Base-by-base conservation (phyloP, 2,329 filamentous ascomycete species). In the Sarocladium kiliense region DNA sequence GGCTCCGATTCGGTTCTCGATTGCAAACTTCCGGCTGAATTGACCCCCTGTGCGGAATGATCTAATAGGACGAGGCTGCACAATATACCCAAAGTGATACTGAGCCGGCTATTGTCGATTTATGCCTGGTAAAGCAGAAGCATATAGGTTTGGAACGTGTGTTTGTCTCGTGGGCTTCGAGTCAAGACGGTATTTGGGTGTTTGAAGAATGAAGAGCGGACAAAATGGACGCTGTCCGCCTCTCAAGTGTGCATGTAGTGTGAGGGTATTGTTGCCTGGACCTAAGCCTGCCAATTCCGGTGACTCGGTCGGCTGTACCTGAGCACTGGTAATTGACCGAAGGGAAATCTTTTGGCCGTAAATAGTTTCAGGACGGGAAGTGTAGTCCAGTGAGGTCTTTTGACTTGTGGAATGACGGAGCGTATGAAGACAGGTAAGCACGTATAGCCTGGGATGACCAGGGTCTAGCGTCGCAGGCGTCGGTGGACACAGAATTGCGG, bases 1-100 rank as follows among this genome's bases (percentile, higher is more conserved):
- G 47, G 47, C 47, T 51, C 47, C 47, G 47, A 51, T 36, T 10
- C 26, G 47, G 36, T 51, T 51, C 16, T 51, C 47, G 47, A 51
- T 51, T 27, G 47, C 44, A 12, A 23, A n/a, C 18, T 36, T 34
- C 25, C 47, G 47, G 47, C 47, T 51, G 47, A 51, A 51, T 51
- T 21, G 47, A 21, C 7, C 47, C 47, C 44, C 44, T 27, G 44
- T 10, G 25, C 44, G 25, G n/a, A 23, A 47, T 10, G 44, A 27
- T 27, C 21, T 47, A 30, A 47, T 47, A 47, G 44, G 44, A 30
- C 25, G 44, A 47, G 44, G 44, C 44, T 47, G 44, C 44, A 11
- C 7, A 27, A 21, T n/a, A 47, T 47, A 47, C 16, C 44, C 44
- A 47, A 47, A 47, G 44, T 47, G 44, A 47, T 30, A 7, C 23